Conservation (phyloP, 2,329 filamentous ascomycete species). For the Fusarium tuaranense region DNA sequence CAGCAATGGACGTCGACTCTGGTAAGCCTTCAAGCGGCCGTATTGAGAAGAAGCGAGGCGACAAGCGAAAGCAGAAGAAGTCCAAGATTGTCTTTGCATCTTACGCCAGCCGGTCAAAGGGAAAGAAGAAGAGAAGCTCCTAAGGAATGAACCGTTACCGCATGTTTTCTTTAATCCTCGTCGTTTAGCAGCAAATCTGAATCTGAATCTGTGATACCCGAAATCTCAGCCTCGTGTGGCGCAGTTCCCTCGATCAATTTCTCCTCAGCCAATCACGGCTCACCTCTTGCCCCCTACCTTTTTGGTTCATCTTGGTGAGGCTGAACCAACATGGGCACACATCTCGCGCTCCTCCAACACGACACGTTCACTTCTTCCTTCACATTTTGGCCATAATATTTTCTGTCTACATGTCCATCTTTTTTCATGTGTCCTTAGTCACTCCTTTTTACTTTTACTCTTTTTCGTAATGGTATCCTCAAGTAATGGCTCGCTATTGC, state of each 20-base stretch:
- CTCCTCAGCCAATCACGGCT: slow-evolving; percentile 32
- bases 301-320: slow-evolving; percentile 41
- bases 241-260: slow-evolving; percentile 8
- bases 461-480: slow-evolving; percentile 41
- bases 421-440: slow-evolving; percentile 19
- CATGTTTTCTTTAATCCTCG: slow-evolving; percentile 22
- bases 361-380: slow-evolving; percentile 43
- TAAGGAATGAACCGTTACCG: slow-evolving; percentile 5
- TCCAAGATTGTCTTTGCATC: slow-evolving; percentile 70
- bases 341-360: slow-evolving; percentile 35
- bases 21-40: slow-evolving; percentile 55
- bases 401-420: slow-evolving; percentile 3
- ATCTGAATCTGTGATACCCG: slow-evolving; percentile 45
- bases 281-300: slow-evolving; percentile 24
- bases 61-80: slow-evolving; percentile 68
- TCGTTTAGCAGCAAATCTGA: slow-evolving; percentile 43
- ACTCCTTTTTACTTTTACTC: slow-evolving; percentile 16
- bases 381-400: slow-evolving; percentile 19
- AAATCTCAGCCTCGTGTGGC: slow-evolving; percentile 46
- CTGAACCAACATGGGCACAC: slow-evolving; percentile 27
- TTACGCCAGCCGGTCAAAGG: slow-evolving; percentile 63
- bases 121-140: slow-evolving; percentile 55
- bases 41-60: slow-evolving; percentile 63
- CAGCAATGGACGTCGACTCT: slow-evolving; percentile 70
- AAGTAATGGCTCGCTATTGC: slow-evolving; percentile 43